Evolutionary conservation across 306 rosid genomes (phyloP).

Genomic region (Herpetospermum pedunculosum): DNA sequence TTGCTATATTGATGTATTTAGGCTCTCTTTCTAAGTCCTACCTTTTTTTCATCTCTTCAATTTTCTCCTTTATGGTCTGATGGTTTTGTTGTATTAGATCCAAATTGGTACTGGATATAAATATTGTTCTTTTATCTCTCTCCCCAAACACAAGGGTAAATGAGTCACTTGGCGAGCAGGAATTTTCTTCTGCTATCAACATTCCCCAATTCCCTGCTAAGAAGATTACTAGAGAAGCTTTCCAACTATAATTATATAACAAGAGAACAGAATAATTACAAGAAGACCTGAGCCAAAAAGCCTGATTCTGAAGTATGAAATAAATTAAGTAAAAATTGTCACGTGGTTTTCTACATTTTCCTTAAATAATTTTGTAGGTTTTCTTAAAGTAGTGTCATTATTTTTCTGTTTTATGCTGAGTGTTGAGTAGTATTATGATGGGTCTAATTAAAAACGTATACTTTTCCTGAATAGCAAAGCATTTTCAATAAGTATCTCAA

Average conservation of each 20-base stretch:
- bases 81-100: background rate
- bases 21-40: background rate
- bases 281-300: background rate
- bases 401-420: background rate
- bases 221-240: background rate
- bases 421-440: background rate
- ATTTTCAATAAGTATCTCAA: background rate
- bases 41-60: background rate
- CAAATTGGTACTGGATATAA: background rate
- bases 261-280: background rate
- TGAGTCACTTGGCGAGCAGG: background rate
- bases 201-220: background rate
- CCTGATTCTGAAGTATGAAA: background rate
- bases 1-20: background rate
- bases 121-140: background rate
- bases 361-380: background rate
- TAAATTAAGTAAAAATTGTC: background rate
- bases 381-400: background rate
- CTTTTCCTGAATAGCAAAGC: background rate
- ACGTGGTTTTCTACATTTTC: background rate
- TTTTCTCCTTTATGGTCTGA: background rate
- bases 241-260: background rate
- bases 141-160: background rate
- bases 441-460: background rate
- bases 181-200: background rate